Evolutionary conservation across 1,284 basidiomycete species (phyloP), one percentile per base, ranked within the genome.

Genomic region (Cryptococcus sp.): DNA sequence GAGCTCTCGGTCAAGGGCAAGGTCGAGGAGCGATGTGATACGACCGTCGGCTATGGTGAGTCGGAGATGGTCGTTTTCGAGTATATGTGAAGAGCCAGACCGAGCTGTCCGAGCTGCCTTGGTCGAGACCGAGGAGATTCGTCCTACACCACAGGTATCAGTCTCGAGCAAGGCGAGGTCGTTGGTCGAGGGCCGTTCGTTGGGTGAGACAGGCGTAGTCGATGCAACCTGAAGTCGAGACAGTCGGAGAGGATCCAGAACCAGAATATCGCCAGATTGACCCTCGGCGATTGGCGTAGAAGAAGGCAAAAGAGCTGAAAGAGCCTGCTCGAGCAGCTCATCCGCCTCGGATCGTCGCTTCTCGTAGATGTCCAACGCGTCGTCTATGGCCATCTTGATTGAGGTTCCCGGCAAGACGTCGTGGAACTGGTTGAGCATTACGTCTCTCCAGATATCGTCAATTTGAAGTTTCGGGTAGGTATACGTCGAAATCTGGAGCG

Each of bases 351-450:
- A 11, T 7, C 24, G 5, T 24, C 25, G 51, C 24, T 48, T 42
- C 11, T 33, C 32, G 43, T 55, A 56, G 19, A 87, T 76, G 14
- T 50, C 54, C 5, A 42, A 11, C 21, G 37, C 44, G 37, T 59
- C 57, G 2, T 52, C 39, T 12, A 52, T 47, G 18, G 85, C 68
- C 53, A 65, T 63, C 12, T 55, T 57, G 50, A 91, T 90, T 0
- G 86, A 82, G 43, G 87, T 90, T 10, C 90, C 91, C 26, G 90
- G 90, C 38, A 95, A 82, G 35, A 93, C 88, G 82, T 69, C 86
- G 60, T 89, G 87, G 78, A 89, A 91, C 77, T 92, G 89, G 63
- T 88, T 87, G 36, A 90, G 69, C 23, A 89, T 72, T 11, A 91
- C 81, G 62, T 88, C 88, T 74, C 93, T 89, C 92, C 93, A 97